Conservation (phyloP, 2,329 filamentous ascomycete species). For the Thelonectria olida region DNA sequence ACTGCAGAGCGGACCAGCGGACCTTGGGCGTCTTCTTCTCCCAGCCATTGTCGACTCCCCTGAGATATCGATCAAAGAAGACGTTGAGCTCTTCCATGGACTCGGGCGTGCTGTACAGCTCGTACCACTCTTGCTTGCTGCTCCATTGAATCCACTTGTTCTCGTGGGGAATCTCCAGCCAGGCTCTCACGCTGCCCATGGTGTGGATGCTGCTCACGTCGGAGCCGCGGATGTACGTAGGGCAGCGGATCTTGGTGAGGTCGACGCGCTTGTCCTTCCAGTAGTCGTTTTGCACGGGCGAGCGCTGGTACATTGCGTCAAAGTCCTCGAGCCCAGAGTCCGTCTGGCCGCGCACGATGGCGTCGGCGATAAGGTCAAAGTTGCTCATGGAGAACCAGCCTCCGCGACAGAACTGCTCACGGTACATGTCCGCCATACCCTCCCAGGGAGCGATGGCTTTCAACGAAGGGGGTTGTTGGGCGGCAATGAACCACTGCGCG, state of each 20-base stretch:
- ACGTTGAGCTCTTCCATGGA: not conserved
- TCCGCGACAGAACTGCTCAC: conserved; percentile 24
- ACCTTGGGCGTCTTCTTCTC: not conserved
- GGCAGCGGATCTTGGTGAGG: conserved; percentile 28
- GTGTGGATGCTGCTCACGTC: conserved; percentile 36
- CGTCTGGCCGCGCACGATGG: conserved; percentile 5
- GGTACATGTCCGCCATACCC: not conserved
- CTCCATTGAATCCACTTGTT: conserved; percentile 34
- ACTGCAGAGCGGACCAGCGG: not conserved
- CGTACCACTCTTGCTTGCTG: conserved; percentile 5
- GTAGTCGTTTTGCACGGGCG: not conserved
- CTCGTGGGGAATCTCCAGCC: conserved; percentile 29
- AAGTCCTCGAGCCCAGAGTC: conserved; percentile 8
- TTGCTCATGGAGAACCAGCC: conserved; percentile 26
- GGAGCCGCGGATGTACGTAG: conserved; percentile 29
- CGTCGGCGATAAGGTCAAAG: conserved; percentile 12
- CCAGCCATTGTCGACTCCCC: not conserved
- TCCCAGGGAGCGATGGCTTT: conserved; percentile 7
- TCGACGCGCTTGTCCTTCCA: conserved; percentile 27
- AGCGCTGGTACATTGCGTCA: conserved; percentile 15
- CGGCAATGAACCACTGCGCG: not conserved
- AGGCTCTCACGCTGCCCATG: conserved; percentile 33
- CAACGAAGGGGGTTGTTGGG: not conserved
- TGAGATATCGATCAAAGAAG: not conserved
- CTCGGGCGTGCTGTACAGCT: not conserved